Percentiles rank a stretch among this genome's conserved stretches.
phyloP scores from a whole-genome alignment of 2,329 filamentous ascomycete genomes.

The Pyricularia pennisetigena region DNA sequence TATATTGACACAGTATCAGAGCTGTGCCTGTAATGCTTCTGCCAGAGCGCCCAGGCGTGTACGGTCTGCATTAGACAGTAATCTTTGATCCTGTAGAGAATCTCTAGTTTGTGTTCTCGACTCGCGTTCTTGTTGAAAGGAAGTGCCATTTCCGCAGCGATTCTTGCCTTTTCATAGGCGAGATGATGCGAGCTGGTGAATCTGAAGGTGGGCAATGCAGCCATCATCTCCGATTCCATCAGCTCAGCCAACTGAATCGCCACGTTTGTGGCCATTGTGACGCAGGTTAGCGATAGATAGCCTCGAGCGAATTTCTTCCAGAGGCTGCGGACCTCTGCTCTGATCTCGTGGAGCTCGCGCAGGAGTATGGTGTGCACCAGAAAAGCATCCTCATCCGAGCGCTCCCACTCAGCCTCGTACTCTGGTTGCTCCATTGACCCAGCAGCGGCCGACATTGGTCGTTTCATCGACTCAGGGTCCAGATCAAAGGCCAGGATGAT shows the following conservation, averaged over 20 bases:
- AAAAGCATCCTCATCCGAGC: not conserved
- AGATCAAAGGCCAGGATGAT: not conserved
- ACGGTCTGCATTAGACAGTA: not conserved
- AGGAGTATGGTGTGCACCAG: not conserved
- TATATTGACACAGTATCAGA: not conserved
- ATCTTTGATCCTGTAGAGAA: not conserved
- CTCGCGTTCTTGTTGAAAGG: not conserved
- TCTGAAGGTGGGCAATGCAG: not conserved
- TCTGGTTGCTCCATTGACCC: not conserved
- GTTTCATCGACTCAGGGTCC: not conserved
- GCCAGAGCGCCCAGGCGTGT: not conserved
- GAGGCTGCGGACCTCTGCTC: not conserved
- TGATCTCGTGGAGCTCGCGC: not conserved
- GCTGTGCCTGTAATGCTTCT: not conserved
- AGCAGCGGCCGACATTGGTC: not conserved
- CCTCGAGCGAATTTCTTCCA: not conserved
- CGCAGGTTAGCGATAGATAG: not conserved
- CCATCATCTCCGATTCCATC: not conserved
- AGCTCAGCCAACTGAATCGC: not conserved
- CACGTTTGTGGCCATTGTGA: not conserved
- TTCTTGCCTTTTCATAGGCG: not conserved
- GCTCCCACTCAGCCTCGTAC: not conserved
- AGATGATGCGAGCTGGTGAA: not conserved
- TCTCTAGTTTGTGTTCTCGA: not conserved
- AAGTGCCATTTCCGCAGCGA: not conserved